These are phyloP conservation scores for Grigorovia transvaalensis DNA, from an alignment of 805 yeast species.

Conservation along the genomic window DNA sequence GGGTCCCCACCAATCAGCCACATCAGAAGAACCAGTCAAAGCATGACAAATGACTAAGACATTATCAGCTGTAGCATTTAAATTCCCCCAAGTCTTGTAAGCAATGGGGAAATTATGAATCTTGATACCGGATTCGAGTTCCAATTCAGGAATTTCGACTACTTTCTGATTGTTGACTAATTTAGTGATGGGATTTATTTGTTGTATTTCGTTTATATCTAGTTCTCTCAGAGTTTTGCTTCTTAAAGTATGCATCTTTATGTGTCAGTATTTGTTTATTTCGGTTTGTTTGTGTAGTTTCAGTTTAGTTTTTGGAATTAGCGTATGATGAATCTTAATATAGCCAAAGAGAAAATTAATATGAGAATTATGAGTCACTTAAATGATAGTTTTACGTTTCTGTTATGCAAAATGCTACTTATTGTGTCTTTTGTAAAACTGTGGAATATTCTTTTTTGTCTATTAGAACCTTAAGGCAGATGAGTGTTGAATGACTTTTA, in stretches of 20 bases:
- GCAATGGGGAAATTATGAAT: slow-evolving; percentile 78
- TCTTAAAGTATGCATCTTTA: slow-evolving; percentile 6
- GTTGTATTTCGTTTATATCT: slow-evolving; percentile 15
- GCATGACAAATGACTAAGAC: slow-evolving; percentile 93
- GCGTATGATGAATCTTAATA: too few relatives aligned
- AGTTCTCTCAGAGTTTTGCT: slow-evolving; percentile 9
- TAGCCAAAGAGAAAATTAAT: too few relatives aligned
- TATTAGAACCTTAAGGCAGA: too few relatives aligned
- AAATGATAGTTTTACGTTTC: too few relatives aligned
- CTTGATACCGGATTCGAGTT: slow-evolving; percentile 71
- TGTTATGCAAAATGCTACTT: too few relatives aligned
- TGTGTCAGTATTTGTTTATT: background rate
- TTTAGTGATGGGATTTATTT: slow-evolving; percentile 50
- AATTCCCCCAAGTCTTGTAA: slow-evolving; percentile 88
- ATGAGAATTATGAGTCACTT: too few relatives aligned
- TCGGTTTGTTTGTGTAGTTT: background rate
- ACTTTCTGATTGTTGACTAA: slow-evolving; percentile 71
- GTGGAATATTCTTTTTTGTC: too few relatives aligned
- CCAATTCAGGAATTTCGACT: slow-evolving; percentile 63
- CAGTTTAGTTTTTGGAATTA: too few relatives aligned
- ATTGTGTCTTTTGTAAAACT: too few relatives aligned
- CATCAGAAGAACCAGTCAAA: slow-evolving; percentile 89
- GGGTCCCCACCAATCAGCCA: slow-evolving; percentile 99
- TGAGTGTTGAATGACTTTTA: too few relatives aligned
- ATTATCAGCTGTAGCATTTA: slow-evolving; percentile 60